phyloP scores from a whole-genome alignment of 1,139 yeast species.

The Debaryomyces robertsiae region DNA sequence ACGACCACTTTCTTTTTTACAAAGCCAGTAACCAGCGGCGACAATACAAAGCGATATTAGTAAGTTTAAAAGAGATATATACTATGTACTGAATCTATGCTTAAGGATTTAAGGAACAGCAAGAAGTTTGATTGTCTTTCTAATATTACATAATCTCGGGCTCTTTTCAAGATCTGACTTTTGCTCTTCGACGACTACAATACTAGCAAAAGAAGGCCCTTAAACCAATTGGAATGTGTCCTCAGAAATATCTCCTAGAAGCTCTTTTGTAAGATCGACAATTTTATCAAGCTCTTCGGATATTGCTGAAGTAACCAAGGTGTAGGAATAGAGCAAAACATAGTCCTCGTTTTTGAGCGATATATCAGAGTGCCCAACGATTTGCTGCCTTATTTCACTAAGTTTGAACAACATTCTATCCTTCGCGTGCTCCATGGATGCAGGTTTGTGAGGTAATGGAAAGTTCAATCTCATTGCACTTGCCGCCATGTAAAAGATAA shows the following conservation, averaged over 20 bases:
- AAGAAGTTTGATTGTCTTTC: no score
- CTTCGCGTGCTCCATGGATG: conserved; percentile 75
- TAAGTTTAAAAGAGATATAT: no score
- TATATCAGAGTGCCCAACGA: conserved; percentile 19
- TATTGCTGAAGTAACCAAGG: conserved; percentile 69
- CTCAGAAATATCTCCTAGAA: conserved; percentile 65
- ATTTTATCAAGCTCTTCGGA: conserved; percentile 65
- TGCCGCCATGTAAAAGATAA: conserved; percentile 76
- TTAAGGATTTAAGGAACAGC: no score
- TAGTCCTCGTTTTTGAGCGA: conserved; percentile 63
- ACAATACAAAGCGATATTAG: no score
- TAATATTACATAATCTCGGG: no score
- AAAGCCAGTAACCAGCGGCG: no score
- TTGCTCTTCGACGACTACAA: no score
- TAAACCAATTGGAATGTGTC: conserved; percentile 50
- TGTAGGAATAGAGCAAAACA: conserved; percentile 72
- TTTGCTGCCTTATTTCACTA: conserved; percentile 48
- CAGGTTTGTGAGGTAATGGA: conserved; percentile 76
- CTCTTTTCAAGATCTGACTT: no score
- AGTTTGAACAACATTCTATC: conserved; percentile 68
- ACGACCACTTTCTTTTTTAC: no score
- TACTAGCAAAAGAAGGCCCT: no score
- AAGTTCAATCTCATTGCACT: conserved; percentile 75
- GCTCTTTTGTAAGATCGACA: conserved; percentile 52
- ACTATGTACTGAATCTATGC: no score